phyloP scores from a whole-genome alignment of 345 rosid genomes.

The Eucalyptus sp. region DNA sequence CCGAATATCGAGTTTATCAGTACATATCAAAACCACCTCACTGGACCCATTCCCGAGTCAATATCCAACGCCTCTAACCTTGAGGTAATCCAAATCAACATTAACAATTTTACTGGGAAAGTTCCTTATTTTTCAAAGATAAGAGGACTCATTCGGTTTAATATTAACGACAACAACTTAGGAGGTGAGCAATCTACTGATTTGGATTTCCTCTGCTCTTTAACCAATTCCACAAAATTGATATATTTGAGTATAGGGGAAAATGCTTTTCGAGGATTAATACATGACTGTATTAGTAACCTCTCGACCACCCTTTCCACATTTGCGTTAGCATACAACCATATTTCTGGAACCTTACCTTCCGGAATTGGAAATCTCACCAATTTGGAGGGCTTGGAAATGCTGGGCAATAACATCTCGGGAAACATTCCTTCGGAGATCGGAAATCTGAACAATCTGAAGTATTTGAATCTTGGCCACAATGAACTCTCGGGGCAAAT shows the following conservation, averaged over 20 bases:
- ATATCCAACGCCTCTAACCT: background rate
- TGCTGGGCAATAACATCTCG: rapidly evolving
- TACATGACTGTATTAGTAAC: too few species aligned
- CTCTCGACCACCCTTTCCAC: too few species aligned
- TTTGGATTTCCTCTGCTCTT: background rate
- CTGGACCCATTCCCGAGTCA: background rate
- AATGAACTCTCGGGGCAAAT: rapidly evolving
- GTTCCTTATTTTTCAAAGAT: background rate
- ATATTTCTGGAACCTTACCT: background rate
- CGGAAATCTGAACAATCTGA: too few species aligned
- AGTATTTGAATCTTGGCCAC: rapidly evolving
- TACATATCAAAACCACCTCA: rapidly evolving
- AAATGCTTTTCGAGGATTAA: too few species aligned
- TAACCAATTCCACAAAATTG: background rate
- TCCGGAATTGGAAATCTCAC: background rate
- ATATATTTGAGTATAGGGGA: rapidly evolving
- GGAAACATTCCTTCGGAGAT: too few species aligned
- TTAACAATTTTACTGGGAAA: background rate
- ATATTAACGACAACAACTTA: background rate
- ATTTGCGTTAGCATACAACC: rapidly evolving
- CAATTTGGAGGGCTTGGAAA: rapidly evolving
- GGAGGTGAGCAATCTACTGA: background rate
- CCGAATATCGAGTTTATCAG: rapidly evolving
- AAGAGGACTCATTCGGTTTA: background rate
- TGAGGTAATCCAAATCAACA: rapidly evolving